Percentiles rank a stretch among this genome's conserved stretches.
Evolutionary conservation across 2,329 filamentous ascomycete genomes (phyloP).

Genomic region (Penicillium hordei): DNA sequence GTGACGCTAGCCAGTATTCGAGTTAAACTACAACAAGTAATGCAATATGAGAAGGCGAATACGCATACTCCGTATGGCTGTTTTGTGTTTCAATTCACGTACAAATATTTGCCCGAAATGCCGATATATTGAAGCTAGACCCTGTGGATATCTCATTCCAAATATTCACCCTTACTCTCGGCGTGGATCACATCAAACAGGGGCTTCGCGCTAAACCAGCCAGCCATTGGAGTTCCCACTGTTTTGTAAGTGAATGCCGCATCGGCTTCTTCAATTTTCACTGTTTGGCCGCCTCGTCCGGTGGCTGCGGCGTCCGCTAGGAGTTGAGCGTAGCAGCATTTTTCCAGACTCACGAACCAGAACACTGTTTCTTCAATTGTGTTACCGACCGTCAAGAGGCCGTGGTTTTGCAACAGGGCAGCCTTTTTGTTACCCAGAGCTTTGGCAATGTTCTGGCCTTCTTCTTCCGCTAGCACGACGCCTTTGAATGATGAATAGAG

Average conservation of each 20-base stretch:
- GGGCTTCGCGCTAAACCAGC: slow-evolving; percentile 71
- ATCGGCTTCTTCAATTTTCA: slow-evolving; percentile 68
- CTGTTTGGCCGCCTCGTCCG: slow-evolving; percentile 62
- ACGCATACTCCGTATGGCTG: too few species aligned
- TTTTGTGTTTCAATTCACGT: too few species aligned
- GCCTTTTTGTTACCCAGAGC: slow-evolving; percentile 53
- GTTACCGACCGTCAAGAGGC: slow-evolving; percentile 51
- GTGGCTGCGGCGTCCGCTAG: slow-evolving; percentile 53
- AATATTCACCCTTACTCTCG: slow-evolving; percentile 58
- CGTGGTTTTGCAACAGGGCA: slow-evolving; percentile 56
- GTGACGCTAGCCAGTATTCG: background rate
- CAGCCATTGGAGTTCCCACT: slow-evolving; percentile 60
- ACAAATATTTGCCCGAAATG: background rate
- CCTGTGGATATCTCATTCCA: slow-evolving; percentile 38
- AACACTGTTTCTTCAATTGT: slow-evolving; percentile 54
- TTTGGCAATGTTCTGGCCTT: slow-evolving; percentile 54
- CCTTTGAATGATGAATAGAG: slow-evolving; percentile 56
- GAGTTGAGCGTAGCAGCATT: slow-evolving; percentile 55
- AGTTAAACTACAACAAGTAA: background rate
- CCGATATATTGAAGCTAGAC: background rate
- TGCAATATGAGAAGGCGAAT: background rate
- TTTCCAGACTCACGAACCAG: slow-evolving; percentile 56
- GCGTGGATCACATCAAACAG: slow-evolving; percentile 68
- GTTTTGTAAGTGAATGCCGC: slow-evolving; percentile 66
- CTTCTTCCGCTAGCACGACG: slow-evolving; percentile 53